Conservation (phyloP, 345 rosid genomes). For the Xanthoceras sorbifolium region DNA sequence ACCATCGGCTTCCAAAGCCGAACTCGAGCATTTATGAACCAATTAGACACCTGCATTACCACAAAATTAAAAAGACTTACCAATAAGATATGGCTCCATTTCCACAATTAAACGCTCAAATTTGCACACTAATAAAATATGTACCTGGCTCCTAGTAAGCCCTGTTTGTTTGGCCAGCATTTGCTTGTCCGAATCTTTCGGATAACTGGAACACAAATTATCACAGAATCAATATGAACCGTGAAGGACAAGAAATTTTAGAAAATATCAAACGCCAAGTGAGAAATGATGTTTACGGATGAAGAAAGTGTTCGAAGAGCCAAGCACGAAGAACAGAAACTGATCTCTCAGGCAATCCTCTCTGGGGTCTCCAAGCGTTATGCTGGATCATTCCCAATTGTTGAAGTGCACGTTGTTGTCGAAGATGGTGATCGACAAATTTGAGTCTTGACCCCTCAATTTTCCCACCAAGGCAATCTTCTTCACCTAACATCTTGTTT, state of each 20-base stretch:
- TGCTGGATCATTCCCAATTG: constrained; percentile 97
- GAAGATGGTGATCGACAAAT: constrained; percentile 87
- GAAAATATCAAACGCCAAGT: not conserved
- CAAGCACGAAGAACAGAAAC: constrained; percentile 97
- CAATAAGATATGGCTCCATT: not conserved
- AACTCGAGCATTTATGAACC: constrained; percentile 99
- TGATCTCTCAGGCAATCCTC: constrained; percentile 94
- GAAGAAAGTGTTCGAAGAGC: constrained; percentile 98
- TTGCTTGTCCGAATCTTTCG: constrained; percentile 94
- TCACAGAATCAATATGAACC: not conserved
- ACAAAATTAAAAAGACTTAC: not conserved
- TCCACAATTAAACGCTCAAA: not conserved
- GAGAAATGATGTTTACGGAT: constrained; percentile 61
- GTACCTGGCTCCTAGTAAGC: constrained; percentile 89
- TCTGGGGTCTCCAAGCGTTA: constrained; percentile 99
- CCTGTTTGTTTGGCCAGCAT: constrained; percentile 96
- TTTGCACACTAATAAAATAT: not conserved
- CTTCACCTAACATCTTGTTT: constrained; percentile 89
- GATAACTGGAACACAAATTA: constrained; percentile 56
- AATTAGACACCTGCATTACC: constrained; percentile 78
- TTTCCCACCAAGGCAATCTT: constrained; percentile 65
- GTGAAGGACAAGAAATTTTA: too few species aligned
- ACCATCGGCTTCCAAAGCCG: constrained; percentile 99
- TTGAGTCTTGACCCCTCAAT: constrained; percentile 89
- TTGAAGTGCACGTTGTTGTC: constrained; percentile 95